Percentiles rank a stretch among this genome's conserved stretches.
Evolutionary conservation across 2,329 filamentous ascomycete genomes (phyloP).

Genomic region (Oidium heveae): DNA sequence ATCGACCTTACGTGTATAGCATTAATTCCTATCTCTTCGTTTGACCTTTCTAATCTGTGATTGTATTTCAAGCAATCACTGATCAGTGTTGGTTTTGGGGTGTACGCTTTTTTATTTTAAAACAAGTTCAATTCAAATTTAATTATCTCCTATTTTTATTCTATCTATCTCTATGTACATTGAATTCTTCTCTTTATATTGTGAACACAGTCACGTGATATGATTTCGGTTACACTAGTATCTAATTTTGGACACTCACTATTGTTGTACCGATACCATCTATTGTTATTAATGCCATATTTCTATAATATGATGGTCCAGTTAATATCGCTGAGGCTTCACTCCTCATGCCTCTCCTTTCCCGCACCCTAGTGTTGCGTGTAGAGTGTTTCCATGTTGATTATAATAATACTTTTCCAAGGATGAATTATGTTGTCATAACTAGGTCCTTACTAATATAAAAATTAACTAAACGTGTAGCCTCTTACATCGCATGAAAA

Average conservation of each 20-base stretch:
- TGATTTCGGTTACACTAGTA: not conserved
- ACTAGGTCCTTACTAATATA: too few species aligned
- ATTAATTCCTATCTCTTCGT: not conserved
- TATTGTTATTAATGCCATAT: too few species aligned
- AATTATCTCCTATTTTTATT: not conserved
- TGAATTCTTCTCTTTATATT: not conserved
- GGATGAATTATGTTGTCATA: too few species aligned
- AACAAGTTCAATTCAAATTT: not conserved
- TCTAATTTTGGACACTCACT: not conserved
- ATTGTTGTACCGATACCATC: not conserved
- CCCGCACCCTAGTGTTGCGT: too few species aligned
- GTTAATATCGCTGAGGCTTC: too few species aligned
- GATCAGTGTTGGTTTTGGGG: not conserved
- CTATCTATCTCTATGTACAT: not conserved
- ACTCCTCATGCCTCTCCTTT: too few species aligned
- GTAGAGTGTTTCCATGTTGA: too few species aligned
- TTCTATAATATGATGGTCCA: too few species aligned
- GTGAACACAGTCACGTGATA: not conserved
- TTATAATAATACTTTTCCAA: too few species aligned
- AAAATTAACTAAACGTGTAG: too few species aligned
- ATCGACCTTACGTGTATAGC: not conserved
- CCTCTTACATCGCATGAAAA: too few species aligned
- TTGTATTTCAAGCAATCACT: not conserved
- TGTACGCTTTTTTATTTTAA: not conserved
- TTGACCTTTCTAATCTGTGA: not conserved